A percentile compares a stretch with the other conserved stretches of the same genome.
Evolutionary conservation across 257 asterid genomes (phyloP).

Genomic region (Coffea eugenioides): DNA sequence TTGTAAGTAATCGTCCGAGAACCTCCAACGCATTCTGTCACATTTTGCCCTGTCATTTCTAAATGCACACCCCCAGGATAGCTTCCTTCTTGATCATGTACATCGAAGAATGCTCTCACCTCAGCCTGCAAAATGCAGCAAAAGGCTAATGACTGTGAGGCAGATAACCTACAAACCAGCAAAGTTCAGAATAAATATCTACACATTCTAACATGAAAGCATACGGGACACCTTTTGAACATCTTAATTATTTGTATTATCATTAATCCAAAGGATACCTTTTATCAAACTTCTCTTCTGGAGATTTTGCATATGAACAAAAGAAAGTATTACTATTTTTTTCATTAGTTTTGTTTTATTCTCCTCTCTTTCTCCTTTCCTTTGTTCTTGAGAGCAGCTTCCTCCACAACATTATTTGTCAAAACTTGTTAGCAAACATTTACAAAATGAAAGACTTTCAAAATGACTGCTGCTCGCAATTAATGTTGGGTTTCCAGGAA

Average conservation of each 20-base stretch:
- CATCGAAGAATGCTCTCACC: constrained; percentile 74
- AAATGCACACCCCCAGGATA: constrained; percentile 77
- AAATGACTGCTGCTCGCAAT: not conserved
- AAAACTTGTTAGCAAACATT: not conserved
- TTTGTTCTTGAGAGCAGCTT: too few relatives aligned
- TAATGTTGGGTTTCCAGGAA: too few relatives aligned
- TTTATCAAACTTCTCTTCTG: not conserved
- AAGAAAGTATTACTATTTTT: too few relatives aligned
- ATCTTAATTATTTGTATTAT: not conserved
- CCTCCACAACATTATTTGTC: not conserved
- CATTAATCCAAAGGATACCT: not conserved
- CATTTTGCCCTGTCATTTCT: constrained; percentile 86
- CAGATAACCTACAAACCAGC: not conserved
- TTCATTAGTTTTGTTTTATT: too few relatives aligned
- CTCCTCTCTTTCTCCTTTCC: not conserved
- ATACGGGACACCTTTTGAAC: not conserved
- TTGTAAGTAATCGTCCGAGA: constrained; percentile 60
- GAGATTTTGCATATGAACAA: not conserved
- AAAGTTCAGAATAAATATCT: not conserved
- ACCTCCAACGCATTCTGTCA: constrained; percentile 77
- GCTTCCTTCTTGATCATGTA: constrained; percentile 84
- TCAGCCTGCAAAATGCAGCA: constrained; percentile 43
- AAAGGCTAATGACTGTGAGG: not conserved
- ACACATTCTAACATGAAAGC: not conserved
- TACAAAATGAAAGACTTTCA: not conserved